phyloP scores from a whole-genome alignment of 2,329 filamentous ascomycete genomes.

The Calonectria honghensis region DNA sequence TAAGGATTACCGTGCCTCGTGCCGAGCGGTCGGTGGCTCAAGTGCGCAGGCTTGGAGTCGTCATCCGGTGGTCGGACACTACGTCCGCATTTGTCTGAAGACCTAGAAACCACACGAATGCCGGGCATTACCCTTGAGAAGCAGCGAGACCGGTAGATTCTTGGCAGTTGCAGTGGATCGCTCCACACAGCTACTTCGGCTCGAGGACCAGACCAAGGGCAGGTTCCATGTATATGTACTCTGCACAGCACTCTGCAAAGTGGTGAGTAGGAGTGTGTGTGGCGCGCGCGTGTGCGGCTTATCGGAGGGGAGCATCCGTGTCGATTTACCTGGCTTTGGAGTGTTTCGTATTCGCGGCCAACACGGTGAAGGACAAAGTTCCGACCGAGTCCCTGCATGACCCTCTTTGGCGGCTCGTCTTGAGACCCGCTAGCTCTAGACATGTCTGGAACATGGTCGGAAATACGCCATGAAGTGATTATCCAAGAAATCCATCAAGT shows the following conservation, averaged over 20 bases:
- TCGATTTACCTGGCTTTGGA: conserved; percentile 10
- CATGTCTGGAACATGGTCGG: conserved; percentile 16
- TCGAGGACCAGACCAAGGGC: conserved; percentile 16
- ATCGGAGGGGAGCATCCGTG: conserved; percentile 13
- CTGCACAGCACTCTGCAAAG: not conserved
- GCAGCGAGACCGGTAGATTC: conserved; percentile 27
- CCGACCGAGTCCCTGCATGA: conserved; percentile 9
- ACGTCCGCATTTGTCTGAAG: not conserved
- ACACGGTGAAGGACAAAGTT: conserved; percentile 5
- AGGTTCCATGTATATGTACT: conserved; percentile 21
- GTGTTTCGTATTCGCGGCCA: conserved; percentile 27
- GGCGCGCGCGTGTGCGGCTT: not conserved
- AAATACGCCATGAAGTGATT: conserved; percentile 11
- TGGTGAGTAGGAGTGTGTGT: not conserved
- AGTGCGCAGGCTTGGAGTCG: conserved; percentile 19
- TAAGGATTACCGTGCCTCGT: conserved; percentile 32
- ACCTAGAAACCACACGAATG: conserved; percentile 2
- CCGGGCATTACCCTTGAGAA: conserved; percentile 29
- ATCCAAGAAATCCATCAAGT: not conserved
- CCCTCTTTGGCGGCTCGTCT: conserved; percentile 12
- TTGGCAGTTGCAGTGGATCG: conserved; percentile 34
- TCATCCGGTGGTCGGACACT: conserved; percentile 14
- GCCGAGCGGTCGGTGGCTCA: conserved; percentile 29
- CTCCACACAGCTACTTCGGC: conserved; percentile 32
- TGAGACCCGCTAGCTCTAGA: conserved; percentile 15